These are phyloP conservation scores for Tricholomella constricta DNA, from an alignment of 768 basidiomycete species.

Conservation along the genomic window DNA sequence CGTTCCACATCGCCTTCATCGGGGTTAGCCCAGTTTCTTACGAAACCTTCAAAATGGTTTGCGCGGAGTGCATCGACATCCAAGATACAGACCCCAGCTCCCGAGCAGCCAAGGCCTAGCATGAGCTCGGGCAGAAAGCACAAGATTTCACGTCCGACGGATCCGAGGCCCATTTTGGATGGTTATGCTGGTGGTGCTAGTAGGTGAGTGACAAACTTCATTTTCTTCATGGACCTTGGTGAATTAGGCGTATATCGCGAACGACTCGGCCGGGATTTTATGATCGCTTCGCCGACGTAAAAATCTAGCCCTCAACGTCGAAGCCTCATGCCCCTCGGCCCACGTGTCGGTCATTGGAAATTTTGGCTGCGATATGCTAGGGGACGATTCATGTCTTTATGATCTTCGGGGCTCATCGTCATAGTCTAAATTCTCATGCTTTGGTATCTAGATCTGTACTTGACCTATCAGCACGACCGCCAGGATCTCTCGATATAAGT, in stretches of 20 bases:
- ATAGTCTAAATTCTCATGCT: neutral
- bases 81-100: slow-evolving; percentile 36
- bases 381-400: neutral
- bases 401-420: neutral
- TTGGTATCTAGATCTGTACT: slow-evolving; percentile 57
- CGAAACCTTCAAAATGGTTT: slow-evolving; percentile 76
- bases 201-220: slow-evolving; percentile 45
- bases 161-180: slow-evolving; percentile 76
- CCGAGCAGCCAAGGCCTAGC: slow-evolving; percentile 51
- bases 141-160: slow-evolving; percentile 84
- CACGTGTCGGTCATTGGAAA: neutral
- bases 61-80: slow-evolving; percentile 57
- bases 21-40: slow-evolving; percentile 64
- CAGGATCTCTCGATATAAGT: slow-evolving; percentile 46
- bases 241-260: neutral
- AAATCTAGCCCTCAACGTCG: neutral
- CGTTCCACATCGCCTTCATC: slow-evolving; percentile 69
- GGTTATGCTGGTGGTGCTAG: slow-evolving; percentile 48
- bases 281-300: neutral
- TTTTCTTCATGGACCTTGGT: slow-evolving; percentile 3
- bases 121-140: slow-evolving; percentile 53
- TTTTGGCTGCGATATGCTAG: neutral
- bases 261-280: neutral
- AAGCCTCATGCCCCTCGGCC: neutral
- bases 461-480: slow-evolving; percentile 54